Conservation (phyloP, 768 basidiomycete genomes). For the Mrakia blollopis region DNA sequence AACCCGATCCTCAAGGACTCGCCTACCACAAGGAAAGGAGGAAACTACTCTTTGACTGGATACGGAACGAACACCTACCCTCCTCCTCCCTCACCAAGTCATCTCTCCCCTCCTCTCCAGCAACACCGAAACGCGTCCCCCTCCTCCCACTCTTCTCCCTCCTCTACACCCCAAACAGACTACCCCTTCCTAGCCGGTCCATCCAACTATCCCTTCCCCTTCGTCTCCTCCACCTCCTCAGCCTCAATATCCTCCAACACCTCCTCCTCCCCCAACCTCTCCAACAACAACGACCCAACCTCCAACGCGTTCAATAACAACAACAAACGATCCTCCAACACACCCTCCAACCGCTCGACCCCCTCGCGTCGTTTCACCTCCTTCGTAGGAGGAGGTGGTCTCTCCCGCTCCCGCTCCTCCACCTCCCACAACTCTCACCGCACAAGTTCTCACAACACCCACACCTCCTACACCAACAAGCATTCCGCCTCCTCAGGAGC, state of each 20-base stretch:
- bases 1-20: neutral
- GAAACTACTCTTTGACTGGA: neutral
- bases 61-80: neutral
- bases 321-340: neutral
- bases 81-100: neutral
- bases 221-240: neutral
- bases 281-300: neutral
- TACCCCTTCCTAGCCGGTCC: neutral
- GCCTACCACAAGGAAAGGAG: neutral
- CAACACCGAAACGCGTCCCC: neutral
- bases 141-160: neutral
- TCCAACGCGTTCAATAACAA: neutral
- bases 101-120: neutral
- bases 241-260: neutral
- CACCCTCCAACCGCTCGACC: neutral
- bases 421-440: neutral
- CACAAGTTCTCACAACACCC: neutral
- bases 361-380: neutral
- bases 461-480: neutral
- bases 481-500: neutral
- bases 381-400: too few relatives aligned
- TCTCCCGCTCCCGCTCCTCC: too few relatives aligned
- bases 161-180: neutral
- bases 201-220: constrained; percentile 1
- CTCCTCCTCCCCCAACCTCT: neutral